A percentile compares a stretch with the other conserved stretches of the same genome.
Evolutionary conservation across 768 basidiomycete species (phyloP).

Genomic region (Chiua virens): DNA sequence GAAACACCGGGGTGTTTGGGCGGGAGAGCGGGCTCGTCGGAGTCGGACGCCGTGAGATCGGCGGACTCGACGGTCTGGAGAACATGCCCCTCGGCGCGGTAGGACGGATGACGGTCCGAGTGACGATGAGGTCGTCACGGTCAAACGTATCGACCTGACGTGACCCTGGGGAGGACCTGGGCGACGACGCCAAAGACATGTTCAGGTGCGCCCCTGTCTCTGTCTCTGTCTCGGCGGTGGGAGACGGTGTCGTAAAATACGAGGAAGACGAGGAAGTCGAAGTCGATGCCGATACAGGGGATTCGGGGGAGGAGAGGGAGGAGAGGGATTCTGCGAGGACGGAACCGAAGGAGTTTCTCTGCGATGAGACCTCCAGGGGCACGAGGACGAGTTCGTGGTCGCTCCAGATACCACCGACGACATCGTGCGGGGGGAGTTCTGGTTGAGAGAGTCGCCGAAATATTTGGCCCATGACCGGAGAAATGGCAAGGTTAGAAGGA

Average conservation of each 20-base stretch:
- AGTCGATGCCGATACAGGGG: conserved; percentile 7
- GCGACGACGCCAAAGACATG: not conserved
- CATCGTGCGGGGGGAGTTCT: conserved; percentile 12
- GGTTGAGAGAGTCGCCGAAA: conserved; percentile 23
- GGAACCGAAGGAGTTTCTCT: conserved; percentile 19
- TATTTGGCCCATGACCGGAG: conserved; percentile 28
- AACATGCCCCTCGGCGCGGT: conserved; percentile 20
- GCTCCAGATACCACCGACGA: conserved; percentile 33
- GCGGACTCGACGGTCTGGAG: conserved; percentile 32
- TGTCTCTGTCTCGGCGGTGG: conserved; percentile 8
- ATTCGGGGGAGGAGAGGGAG: conserved; percentile 6
- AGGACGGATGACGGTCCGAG: conserved; percentile 41
- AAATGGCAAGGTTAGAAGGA: conserved; percentile 8
- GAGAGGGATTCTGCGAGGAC: conserved; percentile 14
- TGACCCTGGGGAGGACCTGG: conserved; percentile 1
- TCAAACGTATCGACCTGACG: conserved; percentile 26
- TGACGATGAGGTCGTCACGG: conserved; percentile 33
- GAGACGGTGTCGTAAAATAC: conserved; percentile 22
- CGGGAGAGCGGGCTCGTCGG: conserved; percentile 25
- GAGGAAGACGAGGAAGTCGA: conserved; percentile 17
- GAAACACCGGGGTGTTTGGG: conserved; percentile 22
- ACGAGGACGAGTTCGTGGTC: conserved; percentile 36
- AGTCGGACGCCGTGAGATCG: conserved; percentile 19
- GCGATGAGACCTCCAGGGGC: conserved; percentile 26
- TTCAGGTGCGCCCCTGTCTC: conserved; percentile 4